Evolutionary conservation across 768 basidiomycete species (phyloP), one percentile per base, ranked within the genome.

Genomic region (Mycena albidolilacea): DNA sequence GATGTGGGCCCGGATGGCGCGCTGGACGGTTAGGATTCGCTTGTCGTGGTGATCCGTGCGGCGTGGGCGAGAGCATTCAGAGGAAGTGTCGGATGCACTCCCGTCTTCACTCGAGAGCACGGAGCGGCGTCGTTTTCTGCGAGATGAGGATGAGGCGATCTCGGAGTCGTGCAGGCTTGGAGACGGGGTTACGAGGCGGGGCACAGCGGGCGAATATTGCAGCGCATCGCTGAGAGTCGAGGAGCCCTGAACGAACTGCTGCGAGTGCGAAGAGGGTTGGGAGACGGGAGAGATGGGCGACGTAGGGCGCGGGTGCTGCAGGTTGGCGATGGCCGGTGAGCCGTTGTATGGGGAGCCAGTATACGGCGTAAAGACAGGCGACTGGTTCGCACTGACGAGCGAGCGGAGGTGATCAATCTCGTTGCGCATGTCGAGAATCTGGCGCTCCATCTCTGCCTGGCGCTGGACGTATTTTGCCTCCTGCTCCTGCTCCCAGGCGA

Each of bases 401-500:
- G 85, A 81, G 71, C 84, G 85, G 64, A 91, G 83, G 19, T 81
- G 76, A 38, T 83, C 77, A 67, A 92, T 83, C 77, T 92, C 88
- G 74, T 87, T 85, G 35, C 85, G 88, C 85, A 92, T 85, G 70
- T 87, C 87, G 4, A 84, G 74, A 74, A 93, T 84, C 60, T 86
- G 86, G 23, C 85, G 82, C 76, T 93, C 90, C 84, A 89, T 87
- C 77, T 92, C 90, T 37, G 87, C 88, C 70, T 92, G 88, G 58
- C 85, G 81, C 74, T 90, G 87, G 15, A 81, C 75, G 63, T 85
- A 86, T 76, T 86, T 91, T 11, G 86, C 86, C 81, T 93, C 93
- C 72, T 92, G 90, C 69, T 91, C 90, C 74, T 87, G 84, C 76
- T 95, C 93, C 93, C 93, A 94, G 46, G 84, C 87, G 9, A 86